Base-by-base conservation (phyloP, 352 stramenopile genomes). In the Globisporangium cylindrosporum region DNA sequence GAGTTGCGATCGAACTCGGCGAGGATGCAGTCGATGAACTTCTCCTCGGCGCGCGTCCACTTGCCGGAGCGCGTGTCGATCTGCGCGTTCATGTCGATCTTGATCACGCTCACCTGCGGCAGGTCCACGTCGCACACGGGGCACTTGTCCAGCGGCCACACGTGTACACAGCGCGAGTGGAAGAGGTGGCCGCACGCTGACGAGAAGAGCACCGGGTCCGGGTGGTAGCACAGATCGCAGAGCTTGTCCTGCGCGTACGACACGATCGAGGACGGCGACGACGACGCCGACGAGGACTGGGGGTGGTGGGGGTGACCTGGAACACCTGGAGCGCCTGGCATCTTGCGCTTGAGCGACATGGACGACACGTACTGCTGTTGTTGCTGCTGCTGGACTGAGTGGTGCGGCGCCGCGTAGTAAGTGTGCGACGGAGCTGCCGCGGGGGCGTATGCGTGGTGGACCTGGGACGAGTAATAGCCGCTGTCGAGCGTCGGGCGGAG, bases 1-100 rank as follows among this genome's bases (percentile, higher is more conserved):
- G 77, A 79, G 67, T 80, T 84, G 41, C 85, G 80, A 67, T 94
- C 84, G 58, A 95, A 95, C 73, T 95, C 88, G 48, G 85, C 63
- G 18, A 95, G 76, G 66, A 95, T 92, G 29, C 80, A 76, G 64
- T 93, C 85, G 63, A 95, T 92, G 62, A 93, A 95, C 62, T 93
- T 90, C 66, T 95, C 88, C 65, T 95, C 88, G 18, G 82, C 81
- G 29, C 82, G 82, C 29, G 84, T 95, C 88, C 88, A 95, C 74
- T 95, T 95, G 41, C 88, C 88, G 61, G 82, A 92, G 57, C 88
- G 88, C 54, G 79, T 74, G 57, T 90, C 80, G 43, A 87, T 79
- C 64, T 87, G 75, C 61, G 79, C 74, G 73, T 85, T 88, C 84
- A 93, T 93, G 59, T 93, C 82, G 66, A 94, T 73, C 22, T 67